Evolutionary conservation across 2,329 filamentous ascomycete species (phyloP).

Genomic region (Cladosporium sp.): DNA sequence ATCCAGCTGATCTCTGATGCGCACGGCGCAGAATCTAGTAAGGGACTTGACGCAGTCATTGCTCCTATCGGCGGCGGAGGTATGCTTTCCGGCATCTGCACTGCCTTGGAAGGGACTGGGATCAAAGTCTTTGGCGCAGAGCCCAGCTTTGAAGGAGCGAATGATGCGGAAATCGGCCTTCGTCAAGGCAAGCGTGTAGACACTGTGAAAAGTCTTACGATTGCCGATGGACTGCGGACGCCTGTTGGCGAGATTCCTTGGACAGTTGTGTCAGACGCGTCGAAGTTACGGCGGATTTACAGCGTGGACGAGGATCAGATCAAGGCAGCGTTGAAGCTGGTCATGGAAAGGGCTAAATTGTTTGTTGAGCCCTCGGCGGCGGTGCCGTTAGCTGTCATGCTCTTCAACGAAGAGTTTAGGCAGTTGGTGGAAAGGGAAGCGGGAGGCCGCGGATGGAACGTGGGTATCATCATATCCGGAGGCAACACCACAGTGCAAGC

Average conservation of each 20-base stretch:
- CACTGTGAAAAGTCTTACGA: conserved; percentile 68
- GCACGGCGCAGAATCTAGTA: conserved; percentile 25
- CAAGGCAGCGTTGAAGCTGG: conserved; percentile 65
- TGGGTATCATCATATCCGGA: conserved; percentile 58
- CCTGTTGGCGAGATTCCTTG: conserved; percentile 74
- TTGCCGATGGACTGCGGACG: conserved; percentile 84
- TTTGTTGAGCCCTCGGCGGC: conserved; percentile 84
- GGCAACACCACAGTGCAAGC: conserved; percentile 62
- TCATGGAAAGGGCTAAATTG: conserved; percentile 84
- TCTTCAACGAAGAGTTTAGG: conserved; percentile 83
- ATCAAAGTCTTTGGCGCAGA: conserved; percentile 82
- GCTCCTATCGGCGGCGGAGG: conserved; percentile 84
- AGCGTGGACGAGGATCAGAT: conserved; percentile 81
- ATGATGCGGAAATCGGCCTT: conserved; percentile 73
- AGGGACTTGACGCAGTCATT: conserved; percentile 53
- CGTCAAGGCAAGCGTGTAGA: conserved; percentile 59
- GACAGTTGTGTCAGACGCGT: conserved; percentile 65
- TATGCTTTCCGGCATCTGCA: conserved; percentile 76
- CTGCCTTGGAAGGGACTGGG: conserved; percentile 66
- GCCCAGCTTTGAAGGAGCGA: conserved; percentile 73
- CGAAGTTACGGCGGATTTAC: conserved; percentile 65
- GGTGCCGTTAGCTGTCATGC: conserved; percentile 71
- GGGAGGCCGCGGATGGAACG: conserved; percentile 68
- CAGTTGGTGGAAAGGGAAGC: conserved; percentile 63
- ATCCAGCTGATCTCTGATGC: conserved; percentile 44